Evolutionary conservation across 139 green algal species (phyloP).

Genomic region (Chlorella sorokiniana): DNA sequence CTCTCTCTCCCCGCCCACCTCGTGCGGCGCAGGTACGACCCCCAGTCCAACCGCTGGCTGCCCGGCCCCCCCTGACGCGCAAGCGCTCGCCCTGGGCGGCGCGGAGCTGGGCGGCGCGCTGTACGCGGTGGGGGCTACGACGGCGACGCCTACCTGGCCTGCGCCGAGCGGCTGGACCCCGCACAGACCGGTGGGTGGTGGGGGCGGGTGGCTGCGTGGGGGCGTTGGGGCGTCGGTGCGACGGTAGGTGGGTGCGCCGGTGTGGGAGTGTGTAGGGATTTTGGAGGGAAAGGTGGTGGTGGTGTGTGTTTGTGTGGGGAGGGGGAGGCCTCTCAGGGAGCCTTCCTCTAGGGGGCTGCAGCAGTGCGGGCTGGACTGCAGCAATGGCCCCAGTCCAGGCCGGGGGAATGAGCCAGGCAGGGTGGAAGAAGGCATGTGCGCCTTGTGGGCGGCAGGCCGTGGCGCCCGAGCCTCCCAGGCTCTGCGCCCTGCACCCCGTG

Average conservation of each 20-base stretch:
- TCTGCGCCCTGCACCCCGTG: background rate
- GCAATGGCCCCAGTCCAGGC: too few species aligned
- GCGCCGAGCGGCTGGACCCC: constrained; percentile 33
- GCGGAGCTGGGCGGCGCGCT: constrained; percentile 24
- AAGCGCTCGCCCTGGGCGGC: constrained; percentile 39
- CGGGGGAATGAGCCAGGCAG: too few species aligned
- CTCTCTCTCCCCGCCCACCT: background rate
- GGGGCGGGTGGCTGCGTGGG: too few species aligned
- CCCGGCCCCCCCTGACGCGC: constrained; percentile 22
- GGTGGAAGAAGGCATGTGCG: too few species aligned
- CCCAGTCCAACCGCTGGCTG: constrained; percentile 34
- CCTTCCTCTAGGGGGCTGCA: too few species aligned
- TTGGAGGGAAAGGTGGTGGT: too few species aligned
- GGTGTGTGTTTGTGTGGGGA: too few species aligned
- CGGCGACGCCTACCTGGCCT: constrained; percentile 34
- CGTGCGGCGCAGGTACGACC: constrained; percentile 34
- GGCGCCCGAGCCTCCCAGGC: background rate
- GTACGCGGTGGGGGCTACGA: constrained; percentile 47
- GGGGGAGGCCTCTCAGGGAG: too few species aligned
- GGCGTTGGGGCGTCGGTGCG: background rate
- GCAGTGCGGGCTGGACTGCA: too few species aligned
- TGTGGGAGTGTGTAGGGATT: too few species aligned
- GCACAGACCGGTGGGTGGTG: constrained; percentile 28
- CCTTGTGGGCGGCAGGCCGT: too few species aligned
- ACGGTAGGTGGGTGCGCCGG: too few species aligned